phyloP scores from a whole-genome alignment of 2,329 filamentous ascomycete species.

The Phialocephala subalpina region DNA sequence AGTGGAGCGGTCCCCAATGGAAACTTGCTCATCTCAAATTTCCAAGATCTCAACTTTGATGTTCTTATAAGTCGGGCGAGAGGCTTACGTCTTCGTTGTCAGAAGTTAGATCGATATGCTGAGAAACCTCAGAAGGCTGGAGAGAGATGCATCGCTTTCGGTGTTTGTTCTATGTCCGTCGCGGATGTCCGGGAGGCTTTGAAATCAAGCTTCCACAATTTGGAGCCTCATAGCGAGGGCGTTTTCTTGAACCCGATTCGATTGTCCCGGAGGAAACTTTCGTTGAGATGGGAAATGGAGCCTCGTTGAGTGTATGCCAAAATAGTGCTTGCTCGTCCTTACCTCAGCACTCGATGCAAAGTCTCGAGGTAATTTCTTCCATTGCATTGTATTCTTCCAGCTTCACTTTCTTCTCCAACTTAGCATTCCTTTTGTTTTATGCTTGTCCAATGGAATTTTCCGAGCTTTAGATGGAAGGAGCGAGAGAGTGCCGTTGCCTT shows the following conservation, averaged over 20 bases:
- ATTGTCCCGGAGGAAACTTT: no score
- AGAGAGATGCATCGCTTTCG: neutral
- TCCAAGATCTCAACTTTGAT: neutral
- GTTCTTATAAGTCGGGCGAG: neutral
- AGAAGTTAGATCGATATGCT: neutral
- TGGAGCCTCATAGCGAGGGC: no score
- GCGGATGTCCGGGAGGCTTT: neutral
- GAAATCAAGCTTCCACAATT: slow-evolving; percentile 5
- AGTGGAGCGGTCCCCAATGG: neutral
- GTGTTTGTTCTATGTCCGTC: neutral
- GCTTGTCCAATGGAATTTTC: no score
- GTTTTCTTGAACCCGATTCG: no score
- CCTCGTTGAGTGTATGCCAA: neutral
- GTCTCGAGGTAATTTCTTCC: no score
- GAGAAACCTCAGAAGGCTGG: neutral
- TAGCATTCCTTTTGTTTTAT: no score
- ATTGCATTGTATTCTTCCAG: no score
- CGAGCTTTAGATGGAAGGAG: no score
- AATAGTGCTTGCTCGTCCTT: no score
- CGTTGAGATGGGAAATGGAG: neutral
- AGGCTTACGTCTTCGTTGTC: neutral
- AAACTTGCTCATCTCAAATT: neutral
- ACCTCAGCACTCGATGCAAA: no score
- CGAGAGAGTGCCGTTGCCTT: no score
- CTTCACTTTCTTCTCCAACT: no score